Conservation (phyloP, 2,329 filamentous ascomycete genomes). For the Ophiostoma fasciatum region DNA sequence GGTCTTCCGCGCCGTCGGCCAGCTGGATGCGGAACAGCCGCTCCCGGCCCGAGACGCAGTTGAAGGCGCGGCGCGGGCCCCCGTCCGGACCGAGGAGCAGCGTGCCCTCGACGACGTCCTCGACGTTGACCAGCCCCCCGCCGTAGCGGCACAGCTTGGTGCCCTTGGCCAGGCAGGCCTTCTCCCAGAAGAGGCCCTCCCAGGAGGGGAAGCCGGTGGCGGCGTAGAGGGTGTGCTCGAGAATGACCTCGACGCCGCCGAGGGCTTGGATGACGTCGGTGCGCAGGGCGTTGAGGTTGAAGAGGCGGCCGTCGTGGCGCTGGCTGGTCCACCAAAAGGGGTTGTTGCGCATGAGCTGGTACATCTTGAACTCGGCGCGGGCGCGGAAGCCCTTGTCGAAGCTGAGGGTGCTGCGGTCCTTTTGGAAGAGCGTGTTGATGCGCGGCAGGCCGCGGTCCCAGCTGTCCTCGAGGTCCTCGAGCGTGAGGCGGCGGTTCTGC, state of each 20-base stretch:
- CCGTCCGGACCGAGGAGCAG: constrained; percentile 34
- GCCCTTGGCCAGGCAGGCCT: constrained; percentile 14
- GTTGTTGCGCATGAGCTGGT: constrained; percentile 98
- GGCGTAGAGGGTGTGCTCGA: constrained; percentile 94
- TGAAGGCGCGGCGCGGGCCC: constrained; percentile 30
- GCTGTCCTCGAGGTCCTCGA: constrained; percentile 93
- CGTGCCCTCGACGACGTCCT: constrained; percentile 34
- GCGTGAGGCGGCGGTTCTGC: constrained; percentile 83
- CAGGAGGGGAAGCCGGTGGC: constrained; percentile 93
- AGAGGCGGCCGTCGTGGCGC: constrained; percentile 89
- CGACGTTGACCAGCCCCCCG: constrained; percentile 28
- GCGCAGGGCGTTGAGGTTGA: constrained; percentile 79
- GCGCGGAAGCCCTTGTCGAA: constrained; percentile 98
- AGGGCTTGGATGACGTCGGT: constrained; percentile 95
- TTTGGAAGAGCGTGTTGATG: constrained; percentile 98
- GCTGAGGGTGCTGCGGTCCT: constrained; percentile 88
- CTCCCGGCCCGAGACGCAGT: constrained; percentile 28
- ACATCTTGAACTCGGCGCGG: constrained; percentile 92
- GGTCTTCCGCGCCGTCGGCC: constrained; percentile 26
- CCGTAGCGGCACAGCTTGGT: background rate
- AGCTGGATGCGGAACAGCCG: constrained; percentile 34
- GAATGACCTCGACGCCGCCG: constrained; percentile 92
- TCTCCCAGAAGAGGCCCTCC: constrained; percentile 91
- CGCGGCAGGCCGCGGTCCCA: constrained; percentile 96
- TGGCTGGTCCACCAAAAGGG: constrained; percentile 99